Evolutionary conservation across 768 basidiomycete species (phyloP), one percentile per base, ranked within the genome.

Genomic region (Tulasnella sp.): DNA sequence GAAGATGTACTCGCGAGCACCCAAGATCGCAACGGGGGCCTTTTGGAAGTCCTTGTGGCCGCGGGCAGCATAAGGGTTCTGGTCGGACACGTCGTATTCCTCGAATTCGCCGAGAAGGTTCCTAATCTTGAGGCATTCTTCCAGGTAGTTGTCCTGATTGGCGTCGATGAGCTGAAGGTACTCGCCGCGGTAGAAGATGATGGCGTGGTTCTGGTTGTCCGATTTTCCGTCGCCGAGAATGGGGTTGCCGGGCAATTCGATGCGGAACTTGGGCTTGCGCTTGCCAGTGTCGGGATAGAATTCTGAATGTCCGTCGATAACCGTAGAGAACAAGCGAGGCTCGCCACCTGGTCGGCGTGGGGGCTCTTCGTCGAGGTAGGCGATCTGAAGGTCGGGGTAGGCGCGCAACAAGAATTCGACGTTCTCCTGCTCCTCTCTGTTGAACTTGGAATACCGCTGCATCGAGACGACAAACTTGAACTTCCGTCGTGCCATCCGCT

Each of bases 391-490:
- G 84, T 99, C 97, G 17, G 97, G 97, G 83, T 99, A 99, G 12
- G 97, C 97, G 64, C 97, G 93, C 31, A 99, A 85, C 75, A 99
- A 84, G 85, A 99, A 99, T 84, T 99, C 97, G 39, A 96, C 96
- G 82, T 99, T 99, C 86, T 99, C 97, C 77, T 96, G 92, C 83
- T 99, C 97, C 84, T 99, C 97, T 86, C 96, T 96, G 88, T 95
- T 97, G 88, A 99, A 99, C 85, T 99, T 99, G 80, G 94, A 93
- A 84, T 97, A 99, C 40, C 97, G 91, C 83, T 99, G 97, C 97
- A 99, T 99, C 71, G 97, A 98, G 34, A 99, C 95, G 79, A 98
- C 89, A 80, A 98, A 98, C 83, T 97, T 97, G 91, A 98, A 99
- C 86, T 99, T 99, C 81, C 97, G 88, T 54, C 96, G 89, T 14